Evolutionary conservation across 148 eudicot species (phyloP).

Genomic region (Agrostemma githago): DNA sequence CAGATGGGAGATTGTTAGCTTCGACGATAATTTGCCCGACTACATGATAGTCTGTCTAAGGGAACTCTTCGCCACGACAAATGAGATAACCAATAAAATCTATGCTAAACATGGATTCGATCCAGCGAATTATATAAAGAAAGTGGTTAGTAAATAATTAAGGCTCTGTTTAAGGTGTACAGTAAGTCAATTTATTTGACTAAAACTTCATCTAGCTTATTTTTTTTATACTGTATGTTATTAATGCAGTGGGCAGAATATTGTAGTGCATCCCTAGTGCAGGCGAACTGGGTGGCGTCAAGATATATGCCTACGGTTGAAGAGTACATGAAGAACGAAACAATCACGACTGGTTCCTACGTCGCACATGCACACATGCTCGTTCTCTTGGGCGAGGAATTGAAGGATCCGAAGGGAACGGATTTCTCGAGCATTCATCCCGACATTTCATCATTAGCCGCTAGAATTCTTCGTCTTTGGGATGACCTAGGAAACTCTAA

Average conservation of each 20-base stretch:
- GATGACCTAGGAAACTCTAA: constrained; percentile 55
- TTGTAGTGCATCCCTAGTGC: constrained; percentile 56
- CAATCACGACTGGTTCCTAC: constrained; percentile 42
- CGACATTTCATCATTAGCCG: constrained; percentile 30
- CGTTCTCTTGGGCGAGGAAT: constrained; percentile 48
- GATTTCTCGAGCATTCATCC: constrained; percentile 16
- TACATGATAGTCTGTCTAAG: constrained; percentile 51
- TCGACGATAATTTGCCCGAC: constrained; percentile 36
- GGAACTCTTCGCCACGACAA: constrained; percentile 36
- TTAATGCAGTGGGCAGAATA: constrained; percentile 25
- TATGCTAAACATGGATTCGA: constrained; percentile 41
- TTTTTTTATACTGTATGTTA: too few relatives aligned
- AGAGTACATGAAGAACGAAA: constrained; percentile 50
- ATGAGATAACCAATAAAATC: constrained; percentile 37
- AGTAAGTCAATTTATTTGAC: too few relatives aligned
- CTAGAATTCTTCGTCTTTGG: constrained; percentile 58
- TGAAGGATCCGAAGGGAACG: not conserved
- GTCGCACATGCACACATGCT: constrained; percentile 39
- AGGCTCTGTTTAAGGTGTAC: too few relatives aligned
- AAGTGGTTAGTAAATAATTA: constrained; percentile 30
- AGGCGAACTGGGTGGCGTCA: constrained; percentile 59
- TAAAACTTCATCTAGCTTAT: too few relatives aligned
- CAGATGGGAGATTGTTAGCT: constrained; percentile 41
- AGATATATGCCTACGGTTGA: constrained; percentile 36
- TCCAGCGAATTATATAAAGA: constrained; percentile 29